Conservation (phyloP, 1,284 basidiomycete genomes). For the Cutaneotrichosporon sp. region DNA sequence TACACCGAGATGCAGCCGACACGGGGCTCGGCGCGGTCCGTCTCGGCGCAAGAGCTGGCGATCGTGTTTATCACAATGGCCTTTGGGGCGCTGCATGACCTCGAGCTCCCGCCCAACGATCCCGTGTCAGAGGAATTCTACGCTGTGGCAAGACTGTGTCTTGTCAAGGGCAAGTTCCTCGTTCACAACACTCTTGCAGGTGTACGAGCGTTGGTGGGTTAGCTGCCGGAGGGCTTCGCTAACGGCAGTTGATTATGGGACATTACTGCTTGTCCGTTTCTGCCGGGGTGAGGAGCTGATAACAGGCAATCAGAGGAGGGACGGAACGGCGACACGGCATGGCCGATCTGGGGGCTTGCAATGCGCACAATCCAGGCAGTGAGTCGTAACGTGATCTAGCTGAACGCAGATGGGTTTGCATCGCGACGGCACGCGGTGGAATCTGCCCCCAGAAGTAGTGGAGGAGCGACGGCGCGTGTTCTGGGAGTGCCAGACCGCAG, state of each 20-base stretch:
- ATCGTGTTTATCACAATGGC: conserved; percentile 31
- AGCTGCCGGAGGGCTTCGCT: too few species aligned
- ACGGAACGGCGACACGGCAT: conserved; percentile 18
- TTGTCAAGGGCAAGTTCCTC: conserved; percentile 33
- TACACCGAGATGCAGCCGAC: conserved; percentile 5
- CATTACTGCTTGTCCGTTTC: conserved; percentile 13
- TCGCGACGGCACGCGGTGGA: conserved; percentile 36
- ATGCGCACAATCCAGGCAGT: conserved; percentile 32
- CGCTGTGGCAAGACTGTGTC: conserved; percentile 23
- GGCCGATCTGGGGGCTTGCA: conserved; percentile 25
- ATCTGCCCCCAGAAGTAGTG: conserved; percentile 23
- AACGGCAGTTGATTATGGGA: conserved; percentile 21
- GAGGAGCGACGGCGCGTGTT: conserved; percentile 36
- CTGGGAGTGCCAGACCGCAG: conserved; percentile 31
- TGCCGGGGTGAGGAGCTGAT: not conserved
- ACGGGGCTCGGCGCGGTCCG: not conserved
- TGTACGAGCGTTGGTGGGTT: conserved; percentile 27
- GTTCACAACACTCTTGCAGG: conserved; percentile 30
- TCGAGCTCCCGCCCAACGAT: conserved; percentile 37
- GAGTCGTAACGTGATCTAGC: conserved; percentile 4
- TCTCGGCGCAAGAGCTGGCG: conserved; percentile 25
- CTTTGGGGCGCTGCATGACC: conserved; percentile 31
- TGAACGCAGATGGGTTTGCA: conserved; percentile 37
- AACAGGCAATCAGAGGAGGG: conserved; percentile 24
- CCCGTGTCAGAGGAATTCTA: conserved; percentile 27